phyloP scores from a whole-genome alignment of 352 stramenopile genomes.

The Pythium folliculosum region DNA sequence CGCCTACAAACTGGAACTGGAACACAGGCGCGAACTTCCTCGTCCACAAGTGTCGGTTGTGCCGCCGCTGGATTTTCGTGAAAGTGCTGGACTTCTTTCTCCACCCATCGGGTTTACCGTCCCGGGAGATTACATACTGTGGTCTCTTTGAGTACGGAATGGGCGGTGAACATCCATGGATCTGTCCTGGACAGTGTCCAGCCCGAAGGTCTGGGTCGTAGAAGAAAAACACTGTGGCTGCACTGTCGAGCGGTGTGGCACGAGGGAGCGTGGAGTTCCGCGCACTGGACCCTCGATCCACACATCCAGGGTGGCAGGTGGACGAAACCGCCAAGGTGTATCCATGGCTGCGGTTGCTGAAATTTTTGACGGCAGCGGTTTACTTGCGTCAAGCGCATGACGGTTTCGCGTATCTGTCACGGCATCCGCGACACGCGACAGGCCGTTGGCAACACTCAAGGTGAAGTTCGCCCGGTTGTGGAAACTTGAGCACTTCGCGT shows the following conservation, averaged over 20 bases:
- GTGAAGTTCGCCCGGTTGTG: background rate
- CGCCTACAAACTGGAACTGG: too few species aligned
- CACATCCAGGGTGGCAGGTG: conserved; percentile 8
- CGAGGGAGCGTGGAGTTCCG: background rate
- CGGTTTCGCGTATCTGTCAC: conserved; percentile 24
- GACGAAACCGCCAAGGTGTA: conserved; percentile 15
- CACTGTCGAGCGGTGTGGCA: background rate
- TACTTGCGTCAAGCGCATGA: conserved; percentile 22
- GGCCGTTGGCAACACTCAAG: background rate
- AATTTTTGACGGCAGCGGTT: conserved; percentile 13
- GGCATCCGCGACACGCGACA: conserved; percentile 23
- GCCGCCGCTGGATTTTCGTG: background rate
- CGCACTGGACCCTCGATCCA: conserved; percentile 8
- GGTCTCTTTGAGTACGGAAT: background rate
- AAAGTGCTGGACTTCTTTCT: background rate
- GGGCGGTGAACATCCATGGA: too few species aligned
- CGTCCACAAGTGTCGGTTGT: background rate
- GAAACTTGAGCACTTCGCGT: background rate
- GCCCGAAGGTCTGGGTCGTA: background rate
- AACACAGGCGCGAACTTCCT: too few species aligned
- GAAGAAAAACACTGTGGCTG: background rate
- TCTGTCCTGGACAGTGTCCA: background rate
- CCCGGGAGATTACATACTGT: background rate
- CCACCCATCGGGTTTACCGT: background rate
- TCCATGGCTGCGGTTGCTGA: background rate